phyloP scores from a whole-genome alignment of 129 eudicot species.

The Centaurea solstitialis region DNA sequence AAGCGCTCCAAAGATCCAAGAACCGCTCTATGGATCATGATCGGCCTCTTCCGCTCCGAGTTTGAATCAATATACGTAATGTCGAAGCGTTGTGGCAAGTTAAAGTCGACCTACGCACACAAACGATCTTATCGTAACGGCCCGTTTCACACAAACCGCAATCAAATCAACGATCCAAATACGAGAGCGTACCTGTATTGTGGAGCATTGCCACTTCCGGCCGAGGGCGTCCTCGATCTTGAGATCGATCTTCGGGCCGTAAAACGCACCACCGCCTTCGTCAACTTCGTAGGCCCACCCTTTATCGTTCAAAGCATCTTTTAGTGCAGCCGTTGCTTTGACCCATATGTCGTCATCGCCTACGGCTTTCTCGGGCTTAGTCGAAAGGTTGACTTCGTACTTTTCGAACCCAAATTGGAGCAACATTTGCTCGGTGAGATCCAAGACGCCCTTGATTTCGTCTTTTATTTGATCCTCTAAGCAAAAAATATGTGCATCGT shows the following conservation, averaged over 20 bases:
- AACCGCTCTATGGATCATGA: slow-evolving; percentile 97
- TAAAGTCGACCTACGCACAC: slow-evolving; percentile 79
- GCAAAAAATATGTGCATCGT: slow-evolving; percentile 98
- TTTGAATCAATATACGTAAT: slow-evolving; percentile 83
- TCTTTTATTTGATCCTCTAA: slow-evolving; percentile 94
- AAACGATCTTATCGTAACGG: neutral
- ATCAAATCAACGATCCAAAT: neutral
- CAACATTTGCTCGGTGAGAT: slow-evolving; percentile 91
- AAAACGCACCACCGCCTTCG: slow-evolving; percentile 98
- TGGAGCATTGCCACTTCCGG: slow-evolving; percentile 98
- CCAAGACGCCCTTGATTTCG: slow-evolving; percentile 95
- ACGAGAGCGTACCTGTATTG: slow-evolving; percentile 62
- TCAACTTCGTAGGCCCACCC: slow-evolving; percentile 92
- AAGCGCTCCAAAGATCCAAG: slow-evolving; percentile 97
- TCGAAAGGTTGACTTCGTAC: slow-evolving; percentile 95
- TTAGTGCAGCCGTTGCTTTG: slow-evolving; percentile 87
- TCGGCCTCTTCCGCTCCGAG: slow-evolving; percentile 81
- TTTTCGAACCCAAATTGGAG: slow-evolving; percentile 89
- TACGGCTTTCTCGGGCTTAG: slow-evolving; percentile 90
- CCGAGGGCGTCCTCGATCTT: slow-evolving; percentile 98
- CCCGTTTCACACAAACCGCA: neutral
- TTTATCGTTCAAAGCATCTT: slow-evolving; percentile 90
- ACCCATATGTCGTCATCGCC: slow-evolving; percentile 95
- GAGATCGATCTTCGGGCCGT: slow-evolving; percentile 98
- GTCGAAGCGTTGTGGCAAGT: slow-evolving; percentile 91